A percentile compares a stretch with the other conserved stretches of the same genome.
phyloP scores from a whole-genome alignment of 2,329 filamentous ascomycete genomes.

The Pseudogymnoascus sp. region DNA sequence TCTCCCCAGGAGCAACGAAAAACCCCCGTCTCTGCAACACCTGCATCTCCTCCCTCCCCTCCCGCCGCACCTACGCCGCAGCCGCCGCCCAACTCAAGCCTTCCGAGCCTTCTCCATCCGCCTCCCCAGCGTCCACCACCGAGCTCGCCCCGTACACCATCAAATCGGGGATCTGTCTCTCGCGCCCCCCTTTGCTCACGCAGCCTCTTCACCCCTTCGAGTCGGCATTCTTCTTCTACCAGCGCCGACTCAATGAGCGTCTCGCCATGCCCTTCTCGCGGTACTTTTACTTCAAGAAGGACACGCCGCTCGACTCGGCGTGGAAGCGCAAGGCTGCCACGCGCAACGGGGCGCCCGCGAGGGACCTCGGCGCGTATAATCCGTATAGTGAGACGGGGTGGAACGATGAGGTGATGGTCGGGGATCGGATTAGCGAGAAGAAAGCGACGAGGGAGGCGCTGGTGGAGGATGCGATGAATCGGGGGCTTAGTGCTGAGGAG shows the following conservation, averaged over 20 bases:
- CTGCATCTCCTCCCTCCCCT: conserved; percentile 18
- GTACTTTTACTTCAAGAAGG: conserved; percentile 90
- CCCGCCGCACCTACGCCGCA: conserved; percentile 23
- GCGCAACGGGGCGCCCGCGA: conserved; percentile 62
- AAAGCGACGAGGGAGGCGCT: conserved; percentile 58
- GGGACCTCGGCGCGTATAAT: conserved; percentile 79
- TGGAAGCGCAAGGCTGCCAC: conserved; percentile 81
- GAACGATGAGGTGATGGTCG: conserved; percentile 84
- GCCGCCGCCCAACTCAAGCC: conserved; percentile 25
- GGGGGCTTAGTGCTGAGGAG: conserved; percentile 33
- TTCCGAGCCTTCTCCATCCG: conserved; percentile 18
- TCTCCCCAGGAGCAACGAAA: conserved; percentile 22
- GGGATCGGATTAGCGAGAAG: conserved; percentile 56
- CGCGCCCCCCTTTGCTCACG: conserved; percentile 79
- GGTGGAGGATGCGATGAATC: conserved; percentile 63
- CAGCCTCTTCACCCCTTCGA: conserved; percentile 80
- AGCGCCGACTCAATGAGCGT: conserved; percentile 91
- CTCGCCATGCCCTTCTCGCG: conserved; percentile 78
- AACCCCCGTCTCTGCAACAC: conserved; percentile 24
- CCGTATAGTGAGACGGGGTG: conserved; percentile 64
- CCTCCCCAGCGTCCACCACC: conserved; percentile 16
- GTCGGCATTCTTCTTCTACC: conserved; percentile 90
- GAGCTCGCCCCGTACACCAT: conserved; percentile 32
- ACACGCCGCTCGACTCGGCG: conserved; percentile 74
- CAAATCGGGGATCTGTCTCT: conserved; percentile 69